Percentiles rank a stretch among this genome's conserved stretches.
Evolutionary conservation across 345 rosid species (phyloP).

Genomic region (Populus ilicifolia): DNA sequence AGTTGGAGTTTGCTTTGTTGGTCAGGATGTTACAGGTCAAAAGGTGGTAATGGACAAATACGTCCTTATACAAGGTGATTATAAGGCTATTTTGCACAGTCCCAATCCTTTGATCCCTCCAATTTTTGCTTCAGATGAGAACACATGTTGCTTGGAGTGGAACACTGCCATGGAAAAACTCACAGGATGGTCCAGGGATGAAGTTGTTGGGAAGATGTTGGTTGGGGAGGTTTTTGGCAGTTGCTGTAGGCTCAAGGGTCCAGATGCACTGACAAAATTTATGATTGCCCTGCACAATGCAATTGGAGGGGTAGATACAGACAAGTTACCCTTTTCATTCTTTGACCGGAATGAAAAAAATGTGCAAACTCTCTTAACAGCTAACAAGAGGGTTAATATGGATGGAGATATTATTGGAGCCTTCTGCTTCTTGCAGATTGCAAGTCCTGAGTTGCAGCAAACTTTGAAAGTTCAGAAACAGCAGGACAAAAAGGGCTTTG

Average conservation of each 20-base stretch:
- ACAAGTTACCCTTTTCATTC: conserved; percentile 75
- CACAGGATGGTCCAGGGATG: conserved; percentile 69
- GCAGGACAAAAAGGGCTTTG: conserved; percentile 56
- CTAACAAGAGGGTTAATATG: conserved; percentile 68
- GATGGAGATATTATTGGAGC: conserved; percentile 79
- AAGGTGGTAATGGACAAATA: conserved; percentile 95
- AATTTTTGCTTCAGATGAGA: conserved; percentile 89
- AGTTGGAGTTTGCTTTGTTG: conserved; percentile 97
- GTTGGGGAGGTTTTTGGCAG: conserved; percentile 94
- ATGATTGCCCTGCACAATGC: conserved; percentile 90
- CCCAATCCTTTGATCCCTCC: conserved; percentile 96
- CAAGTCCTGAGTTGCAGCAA: conserved; percentile 88
- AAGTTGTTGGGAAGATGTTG: conserved; percentile 78
- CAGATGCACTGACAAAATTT: conserved; percentile 82
- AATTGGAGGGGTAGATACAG: conserved; percentile 78
- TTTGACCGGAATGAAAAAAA: conserved; percentile 66
- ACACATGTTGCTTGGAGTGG: conserved; percentile 91
- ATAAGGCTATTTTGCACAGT: conserved; percentile 84
- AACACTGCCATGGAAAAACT: conserved; percentile 97
- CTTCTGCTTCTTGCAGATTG: conserved; percentile 94
- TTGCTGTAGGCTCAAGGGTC: conserved; percentile 81
- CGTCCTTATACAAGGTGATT: conserved; percentile 84
- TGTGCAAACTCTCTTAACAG: conserved; percentile 81
- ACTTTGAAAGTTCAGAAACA: conserved; percentile 69
- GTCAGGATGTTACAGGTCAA: conserved; percentile 87